Evolutionary conservation across 2,329 filamentous ascomycete species (phyloP).

Genomic region (Tothia fuscella): DNA sequence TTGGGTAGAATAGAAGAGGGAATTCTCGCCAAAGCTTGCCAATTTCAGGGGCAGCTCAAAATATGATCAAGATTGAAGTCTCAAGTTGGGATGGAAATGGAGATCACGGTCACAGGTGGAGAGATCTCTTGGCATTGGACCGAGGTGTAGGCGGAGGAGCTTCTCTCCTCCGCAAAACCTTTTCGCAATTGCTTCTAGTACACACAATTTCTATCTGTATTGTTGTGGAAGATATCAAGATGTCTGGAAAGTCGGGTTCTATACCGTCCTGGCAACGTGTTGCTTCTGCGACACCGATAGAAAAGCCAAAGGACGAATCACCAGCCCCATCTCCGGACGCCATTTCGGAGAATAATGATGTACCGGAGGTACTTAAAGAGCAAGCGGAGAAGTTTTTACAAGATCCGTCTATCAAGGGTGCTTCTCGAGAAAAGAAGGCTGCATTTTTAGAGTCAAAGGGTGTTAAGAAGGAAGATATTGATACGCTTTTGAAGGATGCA

Average conservation of each 20-base stretch:
- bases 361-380: conserved; percentile 26
- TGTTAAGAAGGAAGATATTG: conserved; percentile 53
- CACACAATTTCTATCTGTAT: too few relatives aligned
- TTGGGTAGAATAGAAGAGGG: background rate
- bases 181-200: too few relatives aligned
- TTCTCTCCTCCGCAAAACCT: too few relatives aligned
- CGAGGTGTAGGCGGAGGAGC: too few relatives aligned
- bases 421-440: conserved; percentile 58
- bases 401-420: conserved; percentile 58
- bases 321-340: too few relatives aligned
- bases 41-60: too few relatives aligned
- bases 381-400: conserved; percentile 66
- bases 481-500: conserved; percentile 44
- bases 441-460: conserved; percentile 71
- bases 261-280: conserved; percentile 27
- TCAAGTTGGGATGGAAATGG: too few relatives aligned
- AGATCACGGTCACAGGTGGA: too few relatives aligned
- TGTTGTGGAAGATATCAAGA: too few relatives aligned
- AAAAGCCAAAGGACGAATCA: background rate
- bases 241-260: too few relatives aligned
- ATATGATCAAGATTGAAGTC: too few relatives aligned
- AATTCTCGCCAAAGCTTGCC: background rate
- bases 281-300: background rate
- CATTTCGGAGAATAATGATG: conserved; percentile 4
- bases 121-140: too few relatives aligned